Evolutionary conservation across 2,329 filamentous ascomycete genomes (phyloP).

Genomic region (Ascochyta clinopodiicola): DNA sequence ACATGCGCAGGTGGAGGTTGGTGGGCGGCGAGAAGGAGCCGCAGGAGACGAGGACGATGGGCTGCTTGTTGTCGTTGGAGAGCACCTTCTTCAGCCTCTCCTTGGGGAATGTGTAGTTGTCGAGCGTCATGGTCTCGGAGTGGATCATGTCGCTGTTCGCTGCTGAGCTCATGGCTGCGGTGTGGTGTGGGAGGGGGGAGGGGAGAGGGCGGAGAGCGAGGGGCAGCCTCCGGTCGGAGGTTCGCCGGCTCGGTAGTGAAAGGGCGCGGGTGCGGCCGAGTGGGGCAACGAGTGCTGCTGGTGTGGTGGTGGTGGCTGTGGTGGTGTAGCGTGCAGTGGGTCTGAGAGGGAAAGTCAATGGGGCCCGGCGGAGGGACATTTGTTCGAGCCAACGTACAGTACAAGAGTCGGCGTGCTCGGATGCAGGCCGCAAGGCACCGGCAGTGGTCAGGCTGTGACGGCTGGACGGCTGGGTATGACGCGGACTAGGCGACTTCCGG

Average conservation of each 20-base stretch:
- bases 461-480: constrained; percentile 21
- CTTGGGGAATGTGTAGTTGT: constrained; percentile 67
- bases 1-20: constrained; percentile 83
- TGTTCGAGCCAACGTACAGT: constrained; percentile 22
- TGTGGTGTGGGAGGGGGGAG: neutral
- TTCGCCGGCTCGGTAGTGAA: constrained; percentile 15
- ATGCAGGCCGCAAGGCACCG: constrained; percentile 26
- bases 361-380: constrained; percentile 20
- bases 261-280: constrained; percentile 5
- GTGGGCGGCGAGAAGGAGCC: constrained; percentile 76
- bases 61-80: constrained; percentile 63
- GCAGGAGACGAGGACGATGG: constrained; percentile 72
- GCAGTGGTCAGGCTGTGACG: constrained; percentile 6
- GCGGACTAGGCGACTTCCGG: constrained; percentile 25
- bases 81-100: constrained; percentile 65
- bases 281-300: constrained; percentile 5
- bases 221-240: constrained; percentile 16
- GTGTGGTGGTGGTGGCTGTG: neutral
- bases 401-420: constrained; percentile 22
- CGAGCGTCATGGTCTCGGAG: constrained; percentile 44
- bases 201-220: constrained; percentile 15
- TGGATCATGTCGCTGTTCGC: constrained; percentile 27
- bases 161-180: constrained; percentile 33
- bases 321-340: constrained; percentile 7
- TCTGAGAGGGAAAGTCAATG: constrained; percentile 26